These are phyloP conservation scores for Phytophthora pluvialis DNA, from an alignment of 352 stramenopile species.

Conservation along the genomic window DNA sequence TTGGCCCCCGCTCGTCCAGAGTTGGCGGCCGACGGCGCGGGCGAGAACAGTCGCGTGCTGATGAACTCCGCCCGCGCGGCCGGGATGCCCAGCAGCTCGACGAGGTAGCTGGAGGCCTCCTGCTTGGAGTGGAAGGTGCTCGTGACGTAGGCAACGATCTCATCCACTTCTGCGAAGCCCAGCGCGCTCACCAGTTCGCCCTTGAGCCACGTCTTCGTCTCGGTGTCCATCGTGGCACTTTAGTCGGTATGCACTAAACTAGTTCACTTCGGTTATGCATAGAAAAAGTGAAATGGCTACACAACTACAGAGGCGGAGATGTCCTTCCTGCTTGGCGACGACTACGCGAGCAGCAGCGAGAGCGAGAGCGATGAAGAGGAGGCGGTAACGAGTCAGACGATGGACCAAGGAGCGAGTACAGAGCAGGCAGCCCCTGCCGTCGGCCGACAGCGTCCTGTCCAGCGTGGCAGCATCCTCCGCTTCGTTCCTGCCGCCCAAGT, in stretches of 20 bases:
- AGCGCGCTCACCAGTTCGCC: slow-evolving; percentile 62
- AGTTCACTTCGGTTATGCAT: neutral
- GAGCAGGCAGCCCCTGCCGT: slow-evolving; percentile 33
- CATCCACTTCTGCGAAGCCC: slow-evolving; percentile 74
- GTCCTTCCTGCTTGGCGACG: slow-evolving; percentile 60
- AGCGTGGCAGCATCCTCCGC: slow-evolving; percentile 38
- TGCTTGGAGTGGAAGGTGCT: slow-evolving; percentile 51
- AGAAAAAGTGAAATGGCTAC: slow-evolving; percentile 25
- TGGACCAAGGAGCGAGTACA: neutral
- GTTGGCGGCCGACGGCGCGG: slow-evolving; percentile 9
- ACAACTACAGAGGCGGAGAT: slow-evolving; percentile 19
- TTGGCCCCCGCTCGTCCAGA: neutral
- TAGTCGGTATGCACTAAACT: neutral
- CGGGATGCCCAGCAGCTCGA: slow-evolving; percentile 70
- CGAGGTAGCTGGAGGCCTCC: slow-evolving; percentile 65
- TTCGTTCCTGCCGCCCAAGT: slow-evolving; percentile 50
- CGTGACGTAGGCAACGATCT: slow-evolving; percentile 68
- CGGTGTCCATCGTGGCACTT: slow-evolving; percentile 33
- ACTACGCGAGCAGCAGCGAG: slow-evolving; percentile 46
- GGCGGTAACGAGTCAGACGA: neutral
- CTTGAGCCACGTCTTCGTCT: slow-evolving; percentile 61
- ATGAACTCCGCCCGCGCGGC: slow-evolving; percentile 54
- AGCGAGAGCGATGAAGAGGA: slow-evolving; percentile 42
- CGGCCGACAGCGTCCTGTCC: slow-evolving; percentile 51
- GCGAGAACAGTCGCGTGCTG: slow-evolving; percentile 48